A percentile compares a stretch with the other conserved stretches of the same genome.
Conservation (phyloP, 2,329 filamentous ascomycete genomes). For the Herpotrichia juniperi region DNA sequence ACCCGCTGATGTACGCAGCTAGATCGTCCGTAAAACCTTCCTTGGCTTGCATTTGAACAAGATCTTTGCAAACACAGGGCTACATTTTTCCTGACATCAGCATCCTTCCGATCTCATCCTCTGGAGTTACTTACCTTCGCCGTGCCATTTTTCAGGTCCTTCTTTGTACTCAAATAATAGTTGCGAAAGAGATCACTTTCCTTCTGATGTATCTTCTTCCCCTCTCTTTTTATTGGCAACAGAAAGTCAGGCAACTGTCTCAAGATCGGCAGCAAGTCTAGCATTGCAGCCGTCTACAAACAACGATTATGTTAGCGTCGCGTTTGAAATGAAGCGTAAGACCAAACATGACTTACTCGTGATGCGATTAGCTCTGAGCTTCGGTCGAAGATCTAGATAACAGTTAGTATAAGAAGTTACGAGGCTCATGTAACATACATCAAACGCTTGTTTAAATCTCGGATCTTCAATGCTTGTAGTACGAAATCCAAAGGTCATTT, state of each 20-base stretch:
- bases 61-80: slow-evolving; percentile 18
- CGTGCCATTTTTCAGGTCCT: slow-evolving; percentile 7
- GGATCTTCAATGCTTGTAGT: slow-evolving; percentile 13
- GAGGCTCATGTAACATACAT: slow-evolving; percentile 1
- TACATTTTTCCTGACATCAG: slow-evolving; percentile 8
- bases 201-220: slow-evolving; percentile 48
- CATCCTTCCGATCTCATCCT: too few species aligned
- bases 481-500: slow-evolving; percentile 56
- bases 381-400: too few species aligned
- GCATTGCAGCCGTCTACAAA: background rate
- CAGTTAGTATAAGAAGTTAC: too few species aligned
- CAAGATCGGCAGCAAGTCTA: slow-evolving; percentile 52
- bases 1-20: slow-evolving; percentile 30
- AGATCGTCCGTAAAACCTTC: slow-evolving; percentile 14
- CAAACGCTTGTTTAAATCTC: slow-evolving; percentile 16
- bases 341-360: too few species aligned
- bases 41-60: slow-evolving; percentile 10
- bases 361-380: too few species aligned
- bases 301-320: too few species aligned
- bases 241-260: slow-evolving; percentile 37
- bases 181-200: slow-evolving; percentile 40
- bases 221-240: slow-evolving; percentile 44
- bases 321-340: too few species aligned
- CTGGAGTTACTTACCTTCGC: slow-evolving; percentile 5
- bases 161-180: slow-evolving; percentile 15